phyloP scores from a whole-genome alignment of 352 stramenopile species.

The Thraustochytrium striatum region DNA sequence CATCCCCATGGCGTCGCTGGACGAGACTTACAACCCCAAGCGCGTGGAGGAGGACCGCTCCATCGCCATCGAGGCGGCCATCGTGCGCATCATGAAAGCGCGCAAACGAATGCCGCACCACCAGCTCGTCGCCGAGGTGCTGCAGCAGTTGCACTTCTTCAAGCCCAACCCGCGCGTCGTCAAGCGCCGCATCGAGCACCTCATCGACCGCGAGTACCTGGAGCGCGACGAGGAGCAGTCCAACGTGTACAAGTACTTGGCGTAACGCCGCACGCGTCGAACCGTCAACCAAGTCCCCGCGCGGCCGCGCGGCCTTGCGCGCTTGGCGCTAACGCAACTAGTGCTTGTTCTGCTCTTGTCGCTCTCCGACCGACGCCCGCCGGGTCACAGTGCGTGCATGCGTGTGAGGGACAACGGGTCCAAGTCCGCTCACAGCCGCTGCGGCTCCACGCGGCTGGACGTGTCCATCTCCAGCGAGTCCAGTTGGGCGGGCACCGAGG shows the following conservation, averaged over 20 bases:
- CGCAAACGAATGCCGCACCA: conserved; percentile 82
- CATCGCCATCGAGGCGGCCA: conserved; percentile 97
- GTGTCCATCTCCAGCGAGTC: too few species aligned
- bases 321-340: too few species aligned
- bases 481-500: too few species aligned
- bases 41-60: conserved; percentile 90
- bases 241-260: conserved; percentile 92
- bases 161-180: conserved; percentile 94
- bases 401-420: too few species aligned
- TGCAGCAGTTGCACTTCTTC: conserved; percentile 96
- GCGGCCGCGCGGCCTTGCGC: too few species aligned
- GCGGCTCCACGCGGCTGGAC: too few species aligned
- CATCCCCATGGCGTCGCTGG: conserved; percentile 96
- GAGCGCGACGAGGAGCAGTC: conserved; percentile 90
- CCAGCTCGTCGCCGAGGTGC: conserved; percentile 95
- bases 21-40: conserved; percentile 96
- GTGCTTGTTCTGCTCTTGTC: too few species aligned
- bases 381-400: too few species aligned
- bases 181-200: conserved; percentile 93
- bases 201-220: conserved; percentile 97
- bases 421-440: too few species aligned
- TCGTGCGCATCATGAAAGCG: conserved; percentile 99
- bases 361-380: too few species aligned
- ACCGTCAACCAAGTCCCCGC: too few species aligned
- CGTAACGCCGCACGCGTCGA: conserved; percentile 65